phyloP scores from a whole-genome alignment of 306 rosid genomes.

The Sesbania bispinosa region DNA sequence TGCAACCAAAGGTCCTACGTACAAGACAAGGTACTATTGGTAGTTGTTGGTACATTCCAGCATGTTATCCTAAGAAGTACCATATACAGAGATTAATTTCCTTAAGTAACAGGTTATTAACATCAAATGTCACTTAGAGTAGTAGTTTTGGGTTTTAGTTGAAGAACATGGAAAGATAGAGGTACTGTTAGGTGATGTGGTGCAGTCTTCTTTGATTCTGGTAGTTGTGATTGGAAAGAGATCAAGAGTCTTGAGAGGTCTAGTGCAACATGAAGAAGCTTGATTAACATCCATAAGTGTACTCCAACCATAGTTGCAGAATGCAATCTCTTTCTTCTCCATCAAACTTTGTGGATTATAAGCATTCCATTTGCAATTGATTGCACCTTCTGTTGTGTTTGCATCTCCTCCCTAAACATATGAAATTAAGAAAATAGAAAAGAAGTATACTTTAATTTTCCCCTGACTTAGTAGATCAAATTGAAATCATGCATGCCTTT shows the following conservation, averaged over 20 bases:
- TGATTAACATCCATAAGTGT: constrained; percentile 29
- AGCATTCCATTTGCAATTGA: constrained; percentile 36
- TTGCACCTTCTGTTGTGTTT: constrained; percentile 34
- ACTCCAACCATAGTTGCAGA: constrained; percentile 45
- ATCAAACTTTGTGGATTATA: constrained; percentile 27
- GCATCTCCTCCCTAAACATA: constrained; percentile 42
- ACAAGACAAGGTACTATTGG: constrained; percentile 24
- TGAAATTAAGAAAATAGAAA: not conserved
- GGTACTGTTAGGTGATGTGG: constrained; percentile 5
- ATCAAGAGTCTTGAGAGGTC: constrained; percentile 73
- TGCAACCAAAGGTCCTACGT: constrained; percentile 28
- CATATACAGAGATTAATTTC: not conserved
- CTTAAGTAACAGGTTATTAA: not conserved
- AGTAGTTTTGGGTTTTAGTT: not conserved
- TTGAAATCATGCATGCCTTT: not conserved
- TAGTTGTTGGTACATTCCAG: not conserved
- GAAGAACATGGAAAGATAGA: not conserved
- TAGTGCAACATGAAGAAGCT: constrained; percentile 35
- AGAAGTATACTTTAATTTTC: not conserved
- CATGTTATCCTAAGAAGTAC: constrained; percentile 20
- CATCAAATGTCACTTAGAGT: constrained; percentile 1
- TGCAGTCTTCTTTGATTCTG: constrained; percentile 53
- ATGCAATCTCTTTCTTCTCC: constrained; percentile 38
- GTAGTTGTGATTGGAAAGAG: constrained; percentile 74
- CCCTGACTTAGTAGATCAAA: not conserved